Evolutionary conservation across 2,329 filamentous ascomycete species (phyloP).

Genomic region (Dactylellina parvicollis): DNA sequence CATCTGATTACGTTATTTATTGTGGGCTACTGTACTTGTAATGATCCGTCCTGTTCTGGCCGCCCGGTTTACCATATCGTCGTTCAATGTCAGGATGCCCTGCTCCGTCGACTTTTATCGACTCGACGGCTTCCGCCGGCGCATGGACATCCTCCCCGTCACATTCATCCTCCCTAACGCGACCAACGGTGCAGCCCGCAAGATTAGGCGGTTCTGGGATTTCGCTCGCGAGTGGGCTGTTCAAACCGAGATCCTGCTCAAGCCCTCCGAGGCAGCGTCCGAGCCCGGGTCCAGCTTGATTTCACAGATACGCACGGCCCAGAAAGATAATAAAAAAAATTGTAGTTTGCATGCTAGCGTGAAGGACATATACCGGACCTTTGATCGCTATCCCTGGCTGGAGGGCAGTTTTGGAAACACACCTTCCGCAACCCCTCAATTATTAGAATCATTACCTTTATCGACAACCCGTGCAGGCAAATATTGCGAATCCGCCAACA

Average conservation of each 20-base stretch:
- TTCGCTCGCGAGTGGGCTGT: neutral
- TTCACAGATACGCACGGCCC: neutral
- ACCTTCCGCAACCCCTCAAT: too few species aligned
- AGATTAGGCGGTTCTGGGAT: neutral
- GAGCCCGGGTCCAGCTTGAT: neutral
- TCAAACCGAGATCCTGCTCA: neutral
- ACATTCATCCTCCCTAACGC: neutral
- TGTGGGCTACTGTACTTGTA: neutral
- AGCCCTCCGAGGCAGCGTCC: neutral
- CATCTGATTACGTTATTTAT: too few species aligned
- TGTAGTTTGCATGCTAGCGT: neutral
- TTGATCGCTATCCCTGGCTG: too few species aligned
- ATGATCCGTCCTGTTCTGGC: neutral
- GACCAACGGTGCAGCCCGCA: neutral
- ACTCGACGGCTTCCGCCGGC: neutral
- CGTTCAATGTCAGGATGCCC: constrained; percentile 3
- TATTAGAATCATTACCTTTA: too few species aligned
- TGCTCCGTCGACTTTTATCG: constrained; percentile 10
- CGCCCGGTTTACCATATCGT: too few species aligned
- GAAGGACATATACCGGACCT: too few species aligned
- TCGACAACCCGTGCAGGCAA: too few species aligned
- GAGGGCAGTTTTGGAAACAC: too few species aligned
- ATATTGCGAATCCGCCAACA: too few species aligned
- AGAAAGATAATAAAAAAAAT: neutral
- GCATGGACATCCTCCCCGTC: neutral